These are phyloP conservation scores for Candida vaughaniae DNA, from an alignment of 805 yeast species.

Conservation along the genomic window DNA sequence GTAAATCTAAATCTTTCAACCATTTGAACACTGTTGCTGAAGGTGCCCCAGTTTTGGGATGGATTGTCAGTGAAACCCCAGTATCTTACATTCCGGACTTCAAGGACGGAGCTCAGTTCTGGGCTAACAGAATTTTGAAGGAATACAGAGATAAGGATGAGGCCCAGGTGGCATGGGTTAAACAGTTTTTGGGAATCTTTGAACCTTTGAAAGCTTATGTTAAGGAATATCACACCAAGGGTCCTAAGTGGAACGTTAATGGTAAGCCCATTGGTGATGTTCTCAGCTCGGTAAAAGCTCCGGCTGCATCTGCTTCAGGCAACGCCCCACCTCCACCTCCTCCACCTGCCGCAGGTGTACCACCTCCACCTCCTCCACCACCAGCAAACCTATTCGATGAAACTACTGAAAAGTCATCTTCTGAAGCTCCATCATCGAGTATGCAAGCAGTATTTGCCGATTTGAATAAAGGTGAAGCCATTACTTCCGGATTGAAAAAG, in stretches of 20 bases:
- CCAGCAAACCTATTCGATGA: constrained; percentile 58
- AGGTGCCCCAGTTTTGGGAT: constrained; percentile 86
- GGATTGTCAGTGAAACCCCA: constrained; percentile 82
- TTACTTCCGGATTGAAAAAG: constrained; percentile 84
- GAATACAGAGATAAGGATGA: constrained; percentile 74
- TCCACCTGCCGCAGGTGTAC: constrained; percentile 52
- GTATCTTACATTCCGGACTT: constrained; percentile 74
- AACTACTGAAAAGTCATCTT: constrained; percentile 9
- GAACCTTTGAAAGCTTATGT: constrained; percentile 71
- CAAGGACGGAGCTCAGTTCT: constrained; percentile 89
- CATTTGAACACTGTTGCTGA: constrained; percentile 84
- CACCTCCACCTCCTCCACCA: constrained; percentile 90
- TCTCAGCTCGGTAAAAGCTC: constrained; percentile 16
- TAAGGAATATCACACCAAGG: constrained; percentile 76
- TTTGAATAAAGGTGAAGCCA: constrained; percentile 77
- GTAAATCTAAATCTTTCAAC: constrained; percentile 62
- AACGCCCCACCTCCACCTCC: constrained; percentile 62
- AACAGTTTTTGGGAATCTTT: constrained; percentile 57
- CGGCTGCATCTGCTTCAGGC: constrained; percentile 25
- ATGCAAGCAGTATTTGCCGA: constrained; percentile 91
- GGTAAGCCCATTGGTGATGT: constrained; percentile 60
- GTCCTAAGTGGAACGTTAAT: constrained; percentile 70
- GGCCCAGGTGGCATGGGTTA: constrained; percentile 80
- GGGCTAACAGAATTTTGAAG: constrained; percentile 88
- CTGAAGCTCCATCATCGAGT: constrained; percentile 42